phyloP scores from a whole-genome alignment of 129 eudicot species.

The Centrapalus pauciflorus region DNA sequence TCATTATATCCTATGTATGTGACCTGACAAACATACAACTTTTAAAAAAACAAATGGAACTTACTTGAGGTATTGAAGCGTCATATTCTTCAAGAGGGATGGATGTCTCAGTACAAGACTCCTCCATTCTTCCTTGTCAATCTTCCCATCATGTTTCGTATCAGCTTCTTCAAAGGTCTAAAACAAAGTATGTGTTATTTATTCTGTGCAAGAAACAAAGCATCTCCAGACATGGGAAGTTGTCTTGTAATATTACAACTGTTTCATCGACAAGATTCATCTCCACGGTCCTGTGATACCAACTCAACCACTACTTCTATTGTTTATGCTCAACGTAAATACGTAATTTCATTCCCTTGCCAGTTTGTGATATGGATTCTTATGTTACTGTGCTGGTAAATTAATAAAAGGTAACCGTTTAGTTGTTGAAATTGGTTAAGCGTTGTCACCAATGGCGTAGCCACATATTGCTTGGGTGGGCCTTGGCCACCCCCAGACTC shows the following conservation, averaged over 20 bases:
- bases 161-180: slow-evolving; percentile 99
- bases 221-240: background rate
- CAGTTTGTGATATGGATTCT: too few species aligned
- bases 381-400: background rate
- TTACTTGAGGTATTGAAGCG: slow-evolving; percentile 94
- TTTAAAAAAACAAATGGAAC: background rate
- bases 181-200: background rate
- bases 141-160: slow-evolving; percentile 95
- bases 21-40: background rate
- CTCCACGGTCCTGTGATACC: background rate
- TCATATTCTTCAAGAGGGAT: slow-evolving; percentile 89
- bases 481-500: too few species aligned
- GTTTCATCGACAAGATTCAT: background rate
- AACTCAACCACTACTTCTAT: background rate
- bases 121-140: slow-evolving; percentile 99
- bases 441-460: too few species aligned
- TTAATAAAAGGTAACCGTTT: background rate
- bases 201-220: background rate
- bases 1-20: too few species aligned
- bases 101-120: slow-evolving; percentile 85
- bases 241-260: background rate
- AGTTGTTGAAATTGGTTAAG: background rate
- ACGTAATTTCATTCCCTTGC: too few species aligned
- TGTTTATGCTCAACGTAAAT: too few species aligned
- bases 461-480: too few species aligned